Percentiles rank a stretch among this genome's conserved stretches.
Conservation (phyloP, 345 rosid genomes). For the Viola odorata region DNA sequence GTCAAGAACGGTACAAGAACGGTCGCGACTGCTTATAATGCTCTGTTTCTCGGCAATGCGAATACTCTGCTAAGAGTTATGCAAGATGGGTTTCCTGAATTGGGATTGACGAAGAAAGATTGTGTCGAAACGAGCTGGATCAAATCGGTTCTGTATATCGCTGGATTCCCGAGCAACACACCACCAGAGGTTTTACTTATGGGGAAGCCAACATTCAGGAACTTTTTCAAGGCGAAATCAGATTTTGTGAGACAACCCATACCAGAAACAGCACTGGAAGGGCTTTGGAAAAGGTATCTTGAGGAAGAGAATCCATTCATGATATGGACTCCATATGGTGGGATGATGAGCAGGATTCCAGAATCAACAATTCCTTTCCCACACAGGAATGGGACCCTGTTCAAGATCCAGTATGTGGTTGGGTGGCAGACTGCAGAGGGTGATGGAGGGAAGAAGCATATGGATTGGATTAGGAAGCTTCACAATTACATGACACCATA, state of each 20-base stretch:
- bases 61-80: conserved; percentile 16
- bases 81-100: conserved; percentile 25
- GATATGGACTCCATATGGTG: conserved; percentile 71
- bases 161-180: conserved; percentile 13
- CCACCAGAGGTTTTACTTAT: conserved; percentile 25
- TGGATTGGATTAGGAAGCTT: conserved; percentile 16
- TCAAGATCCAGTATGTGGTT: conserved; percentile 42
- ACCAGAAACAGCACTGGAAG: conserved; percentile 16
- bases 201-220: conserved; percentile 9
- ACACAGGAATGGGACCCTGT: conserved; percentile 46
- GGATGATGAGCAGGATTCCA: conserved; percentile 47
- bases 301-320: conserved; percentile 42
- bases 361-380: conserved; percentile 53
- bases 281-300: conserved; percentile 30
- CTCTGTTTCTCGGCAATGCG: conserved; percentile 20
- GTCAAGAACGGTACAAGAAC: conserved; percentile 8
- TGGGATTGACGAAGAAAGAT: conserved; percentile 22
- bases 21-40: conserved; percentile 8
- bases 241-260: conserved; percentile 31
- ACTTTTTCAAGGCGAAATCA: conserved; percentile 33
- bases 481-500: conserved; percentile 15
- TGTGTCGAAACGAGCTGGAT: conserved; percentile 34
- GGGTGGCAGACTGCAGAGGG: conserved; percentile 30
- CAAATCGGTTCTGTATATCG: conserved; percentile 12
- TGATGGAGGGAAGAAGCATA: conserved; percentile 10